Base-by-base conservation (phyloP, 164 flowering plant genomes). In the Dillenia suffruticosa region DNA sequence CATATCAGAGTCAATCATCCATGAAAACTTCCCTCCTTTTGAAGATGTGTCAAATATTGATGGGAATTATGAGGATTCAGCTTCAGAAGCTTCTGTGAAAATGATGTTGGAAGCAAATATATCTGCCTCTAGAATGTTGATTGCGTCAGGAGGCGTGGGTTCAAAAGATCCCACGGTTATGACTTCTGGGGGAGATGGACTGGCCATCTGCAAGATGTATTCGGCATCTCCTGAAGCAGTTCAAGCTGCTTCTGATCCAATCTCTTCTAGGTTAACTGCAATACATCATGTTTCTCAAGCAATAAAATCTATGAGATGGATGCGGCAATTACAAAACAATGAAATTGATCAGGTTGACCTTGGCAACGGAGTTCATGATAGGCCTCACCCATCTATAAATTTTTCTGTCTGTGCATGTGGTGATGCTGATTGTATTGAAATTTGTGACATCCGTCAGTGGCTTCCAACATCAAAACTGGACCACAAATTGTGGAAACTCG, bases 271-370 rank as follows among this genome's bases (percentile, higher is more conserved):
- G 69, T 76, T 94, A 56, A 88, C 95, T 77, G 99, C 96, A n/a
- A 74, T 94, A 61, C 99, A 94, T 71, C 99, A 94, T 76, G 89
- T 91, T 66, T 91, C 96, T 66, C 96, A 87, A 75, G 99, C 99
- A 59, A 94, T 94, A 45, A 91, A 94, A 73, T 87, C 96, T 56
- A 86, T 94, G 19, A 79, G 99, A 68, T 89, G 91, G 93, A 89
- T 70, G 73, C 87, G 95, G 16, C 89, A 89, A 71, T 74, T 86
- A 40, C 90, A 86, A 59, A 72, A 69, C 58, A 57, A 77, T 63
- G 87, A 84, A 68, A 62, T 65, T 59, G 84, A 80, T 46, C 32
- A 63, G 17, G 40, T 72, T 55, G 77, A 77, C 61, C 76, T 72
- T 61, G 71, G 61, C 19, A 70, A 55, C 58, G 66, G 59, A 60